Evolutionary conservation across 225 moss, liverwort and hornwort species (phyloP), one percentile per base, ranked within the genome.

Genomic region (Climacium dendroides): DNA sequence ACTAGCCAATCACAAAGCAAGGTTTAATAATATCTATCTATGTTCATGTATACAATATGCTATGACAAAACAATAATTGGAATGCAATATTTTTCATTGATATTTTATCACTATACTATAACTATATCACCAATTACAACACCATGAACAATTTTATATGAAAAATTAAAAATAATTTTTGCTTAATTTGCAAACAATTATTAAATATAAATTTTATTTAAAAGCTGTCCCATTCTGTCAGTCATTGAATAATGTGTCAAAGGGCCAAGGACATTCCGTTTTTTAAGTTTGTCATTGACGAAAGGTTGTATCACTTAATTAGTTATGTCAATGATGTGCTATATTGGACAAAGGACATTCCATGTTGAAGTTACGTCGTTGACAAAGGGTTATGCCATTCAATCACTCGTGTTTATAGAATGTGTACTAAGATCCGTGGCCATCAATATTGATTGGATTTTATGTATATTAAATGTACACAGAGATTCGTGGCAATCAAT

Each of bases 161-260:
- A 18, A 0, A 15, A 77, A n/a, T 74, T 19, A 2, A 32, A 0
- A 50, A 48, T 50, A 32, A 3, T 74, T 48, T 50, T 32, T 32
- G 1, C 19, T 19, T 7, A 47, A 48, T 30, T 26, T 48, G 7
- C 7, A 74, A 48, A 48, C 4, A 11, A 19, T 12, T n/a, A n/a
- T n/a, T n/a, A n/a, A n/a, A n/a, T n/a, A n/a, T n/a, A 47, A 23
- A 52, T 22, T 22, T 35, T 52, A 53, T 0, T 7, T 35, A 9
- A 53, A 53, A 23, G 1, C 5, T 53, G 5, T 0, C 0, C 0
- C 5, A 22, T 8, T 34, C 1, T 35, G 6, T 15, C 0, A 35
- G 0, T 23, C 14, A 35, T 24, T 54, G 15, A 35, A 53, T 24
- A 24, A n/a, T 76, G 14, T 15, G 5, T 78, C 52, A 15, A 79